These are phyloP conservation scores for Candida odintsovae DNA, from an alignment of 805 yeast species.

Conservation along the genomic window DNA sequence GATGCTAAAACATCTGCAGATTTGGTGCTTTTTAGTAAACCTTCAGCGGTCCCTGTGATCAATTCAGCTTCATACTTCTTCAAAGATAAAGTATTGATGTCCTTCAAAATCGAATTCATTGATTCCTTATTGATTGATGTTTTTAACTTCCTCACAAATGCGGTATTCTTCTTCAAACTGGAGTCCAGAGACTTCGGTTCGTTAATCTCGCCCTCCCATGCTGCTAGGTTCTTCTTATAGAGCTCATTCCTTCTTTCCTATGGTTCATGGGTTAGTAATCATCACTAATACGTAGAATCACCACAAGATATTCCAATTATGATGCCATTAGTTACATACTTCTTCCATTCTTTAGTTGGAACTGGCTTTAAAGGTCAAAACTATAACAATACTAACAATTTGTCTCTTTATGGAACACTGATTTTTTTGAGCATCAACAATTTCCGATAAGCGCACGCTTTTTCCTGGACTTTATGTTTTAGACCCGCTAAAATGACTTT, in stretches of 20 bases:
- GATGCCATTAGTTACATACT: neutral
- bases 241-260: slow-evolving; percentile 7
- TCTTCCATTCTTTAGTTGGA: neutral
- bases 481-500: neutral
- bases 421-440: neutral
- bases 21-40: slow-evolving; percentile 45
- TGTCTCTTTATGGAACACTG: too few relatives aligned
- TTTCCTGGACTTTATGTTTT: too few relatives aligned
- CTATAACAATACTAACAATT: too few relatives aligned
- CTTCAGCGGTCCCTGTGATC: slow-evolving; percentile 56
- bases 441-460: neutral
- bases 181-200: slow-evolving; percentile 45
- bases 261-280: neutral
- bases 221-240: slow-evolving; percentile 9
- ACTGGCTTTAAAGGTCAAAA: too few relatives aligned
- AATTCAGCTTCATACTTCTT: slow-evolving; percentile 75
- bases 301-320: neutral
- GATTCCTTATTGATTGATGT: slow-evolving; percentile 51
- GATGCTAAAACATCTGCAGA: slow-evolving; percentile 57
- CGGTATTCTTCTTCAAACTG: slow-evolving; percentile 75
- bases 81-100: slow-evolving; percentile 55
- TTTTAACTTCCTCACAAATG: slow-evolving; percentile 67
- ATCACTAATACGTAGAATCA: too few relatives aligned
- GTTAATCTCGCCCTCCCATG: slow-evolving; percentile 17
- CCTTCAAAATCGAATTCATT: slow-evolving; percentile 44